A percentile compares a stretch with the other conserved stretches of the same genome.
Conservation (phyloP, 1,139 yeast species). For the Pichia inconspicua region DNA sequence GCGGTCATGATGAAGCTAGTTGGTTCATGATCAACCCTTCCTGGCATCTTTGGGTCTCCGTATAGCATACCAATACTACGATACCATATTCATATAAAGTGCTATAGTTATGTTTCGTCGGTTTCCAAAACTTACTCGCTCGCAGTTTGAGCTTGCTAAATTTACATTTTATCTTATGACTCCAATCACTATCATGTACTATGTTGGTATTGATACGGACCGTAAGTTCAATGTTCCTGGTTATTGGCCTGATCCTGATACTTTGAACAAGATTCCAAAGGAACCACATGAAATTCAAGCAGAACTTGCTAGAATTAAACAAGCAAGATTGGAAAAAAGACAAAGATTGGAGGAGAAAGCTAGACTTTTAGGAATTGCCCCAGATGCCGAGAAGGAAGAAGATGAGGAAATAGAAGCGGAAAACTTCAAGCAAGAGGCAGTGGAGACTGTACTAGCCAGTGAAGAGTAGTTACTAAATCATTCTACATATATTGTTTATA, state of each 20-base stretch:
- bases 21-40: no score
- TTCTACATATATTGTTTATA: neutral
- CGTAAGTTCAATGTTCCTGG: conserved; percentile 87
- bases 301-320: conserved; percentile 78
- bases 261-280: conserved; percentile 83
- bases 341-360: conserved; percentile 67
- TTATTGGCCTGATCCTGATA: conserved; percentile 94
- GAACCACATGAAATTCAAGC: conserved; percentile 89
- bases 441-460: conserved; percentile 8
- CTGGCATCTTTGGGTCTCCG: neutral
- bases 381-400: conserved; percentile 16
- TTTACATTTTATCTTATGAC: conserved; percentile 81
- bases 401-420: conserved; percentile 1
- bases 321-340: conserved; percentile 67
- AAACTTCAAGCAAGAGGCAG: conserved; percentile 2
- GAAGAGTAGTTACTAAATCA: conserved; percentile 4
- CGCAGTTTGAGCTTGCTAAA: conserved; percentile 34
- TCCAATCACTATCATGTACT: conserved; percentile 85
- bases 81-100: no score
- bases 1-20: no score
- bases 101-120: conserved; percentile 4
- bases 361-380: conserved; percentile 53
- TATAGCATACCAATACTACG: neutral
- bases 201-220: conserved; percentile 85
- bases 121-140: conserved; percentile 24